These are phyloP conservation scores for Metschnikowia colocasiae DNA, from an alignment of 805 yeast species.

Conservation along the genomic window DNA sequence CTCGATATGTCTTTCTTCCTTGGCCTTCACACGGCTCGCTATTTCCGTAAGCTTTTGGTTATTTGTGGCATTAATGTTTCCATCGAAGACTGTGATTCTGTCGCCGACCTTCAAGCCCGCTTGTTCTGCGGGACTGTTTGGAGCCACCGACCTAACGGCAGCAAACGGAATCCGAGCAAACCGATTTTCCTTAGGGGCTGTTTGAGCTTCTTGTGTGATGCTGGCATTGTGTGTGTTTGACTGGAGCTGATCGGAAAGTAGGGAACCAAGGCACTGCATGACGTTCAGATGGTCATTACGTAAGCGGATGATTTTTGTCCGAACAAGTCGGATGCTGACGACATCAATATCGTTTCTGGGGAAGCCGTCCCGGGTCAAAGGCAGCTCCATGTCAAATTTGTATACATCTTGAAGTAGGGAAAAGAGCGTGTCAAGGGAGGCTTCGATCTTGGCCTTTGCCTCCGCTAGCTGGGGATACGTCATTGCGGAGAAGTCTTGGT, in stretches of 20 bases:
- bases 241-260: constrained; percentile 44
- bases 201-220: neutral
- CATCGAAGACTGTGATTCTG: constrained; percentile 50
- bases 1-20: constrained; percentile 26
- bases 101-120: constrained; percentile 57
- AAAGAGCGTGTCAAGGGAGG: constrained; percentile 37
- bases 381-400: constrained; percentile 59
- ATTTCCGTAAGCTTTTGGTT: constrained; percentile 48
- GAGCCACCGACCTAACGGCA: constrained; percentile 45
- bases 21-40: constrained; percentile 41
- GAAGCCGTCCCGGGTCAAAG: constrained; percentile 75
- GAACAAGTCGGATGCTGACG: constrained; percentile 53
- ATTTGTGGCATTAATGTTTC: constrained; percentile 48
- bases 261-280: constrained; percentile 43
- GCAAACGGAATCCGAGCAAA: constrained; percentile 47
- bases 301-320: constrained; percentile 63
- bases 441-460: constrained; percentile 28
- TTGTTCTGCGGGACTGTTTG: constrained; percentile 51
- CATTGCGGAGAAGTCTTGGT: constrained; percentile 7
- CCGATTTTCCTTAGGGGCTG: neutral
- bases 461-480: constrained; percentile 13
- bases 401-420: constrained; percentile 41
- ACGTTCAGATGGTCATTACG: constrained; percentile 64
- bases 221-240: neutral
- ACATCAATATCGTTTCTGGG: constrained; percentile 86